These are phyloP conservation scores for Cryptosporidium sp. DNA, from an alignment of 169 alveolate genomes.

Conservation along the genomic window DNA sequence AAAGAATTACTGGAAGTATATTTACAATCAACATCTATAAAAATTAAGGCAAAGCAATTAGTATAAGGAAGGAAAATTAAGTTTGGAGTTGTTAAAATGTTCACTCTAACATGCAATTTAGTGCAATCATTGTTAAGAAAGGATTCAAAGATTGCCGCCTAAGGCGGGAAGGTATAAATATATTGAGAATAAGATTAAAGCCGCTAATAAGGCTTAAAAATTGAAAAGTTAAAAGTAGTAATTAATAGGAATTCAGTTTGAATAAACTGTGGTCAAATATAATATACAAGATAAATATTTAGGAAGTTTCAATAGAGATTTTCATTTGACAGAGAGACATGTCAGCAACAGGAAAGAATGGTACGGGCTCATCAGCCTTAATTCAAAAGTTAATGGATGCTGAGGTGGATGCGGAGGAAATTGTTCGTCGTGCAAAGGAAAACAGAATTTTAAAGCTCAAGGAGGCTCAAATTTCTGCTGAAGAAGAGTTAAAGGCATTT, in stretches of 20 bases:
- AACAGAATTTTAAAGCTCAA: constrained; percentile 49
- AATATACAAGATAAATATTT: background rate
- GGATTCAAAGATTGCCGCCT: background rate
- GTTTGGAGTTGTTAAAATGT: background rate
- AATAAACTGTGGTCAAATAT: background rate
- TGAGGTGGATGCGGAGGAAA: constrained; percentile 69
- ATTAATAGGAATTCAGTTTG: background rate
- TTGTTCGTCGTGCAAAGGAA: constrained; percentile 76
- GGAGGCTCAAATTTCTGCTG: constrained; percentile 75
- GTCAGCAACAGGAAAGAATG: constrained; percentile 52
- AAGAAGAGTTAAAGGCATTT: constrained; percentile 60
- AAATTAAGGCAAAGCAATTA: background rate
- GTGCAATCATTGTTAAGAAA: background rate
- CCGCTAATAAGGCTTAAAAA: background rate
- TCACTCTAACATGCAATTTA: background rate
- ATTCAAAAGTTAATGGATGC: constrained; percentile 69
- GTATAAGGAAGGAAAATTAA: background rate
- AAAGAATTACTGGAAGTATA: no score
- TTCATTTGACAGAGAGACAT: constrained; percentile 12
- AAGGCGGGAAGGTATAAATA: background rate
- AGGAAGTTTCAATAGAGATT: background rate
- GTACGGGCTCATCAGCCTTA: constrained; percentile 65
- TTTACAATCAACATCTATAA: background rate
- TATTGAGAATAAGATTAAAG: background rate
- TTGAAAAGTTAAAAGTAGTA: background rate